Evolutionary conservation across 345 rosid species (phyloP), one percentile per base, ranked within the genome.

Genomic region (Corymbia maculata): DNA sequence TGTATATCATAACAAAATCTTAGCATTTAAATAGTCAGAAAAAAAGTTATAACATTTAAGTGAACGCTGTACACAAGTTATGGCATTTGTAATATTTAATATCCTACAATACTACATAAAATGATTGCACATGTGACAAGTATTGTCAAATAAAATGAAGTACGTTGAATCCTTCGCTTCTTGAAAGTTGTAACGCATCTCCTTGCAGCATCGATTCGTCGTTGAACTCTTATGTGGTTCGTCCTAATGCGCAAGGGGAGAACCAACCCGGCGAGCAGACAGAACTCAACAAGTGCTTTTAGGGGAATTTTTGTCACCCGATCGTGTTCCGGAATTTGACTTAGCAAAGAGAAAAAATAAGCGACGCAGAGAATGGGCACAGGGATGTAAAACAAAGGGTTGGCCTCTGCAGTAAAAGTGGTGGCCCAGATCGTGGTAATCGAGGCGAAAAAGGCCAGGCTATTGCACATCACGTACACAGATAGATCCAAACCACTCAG

Each of bases 291-390:
- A 26, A 59, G 32, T 0, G 15, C 7, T 0, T 4, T 0, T 57
- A 57, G 0, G 0, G 0, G 0, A 59, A 10, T 4, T 59, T 1
- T 5, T 57, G n/a, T 0, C n/a, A 12, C 64, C 13, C 2, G 3
- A 24, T 57, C 21, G 64, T 21, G 26, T 57, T 57, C 22, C 0
- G 6, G 13, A 57, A 57, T 22, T 57, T 22, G n/a, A 28, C 0
- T 9, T 1, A 4, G 4, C 22, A 26, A 10, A 24, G 64, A 57
- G 3, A 57, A 22, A 0, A 5, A 0, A 13, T 9, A 10, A 57
- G 64, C 64, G 22, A 1, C 0, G n/a, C 64, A 57, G n/a, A 51
- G 53, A 51, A 51, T 6, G 53, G 53, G 53, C 14, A 51, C 6
- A 51, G 53, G 16, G 53, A 51, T 51, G 53, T 51, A 14, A 51